Percentiles rank a stretch among this genome's conserved stretches.
Evolutionary conservation across 1,139 yeast genomes (phyloP).

Genomic region (Blastobotrys elegans): DNA sequence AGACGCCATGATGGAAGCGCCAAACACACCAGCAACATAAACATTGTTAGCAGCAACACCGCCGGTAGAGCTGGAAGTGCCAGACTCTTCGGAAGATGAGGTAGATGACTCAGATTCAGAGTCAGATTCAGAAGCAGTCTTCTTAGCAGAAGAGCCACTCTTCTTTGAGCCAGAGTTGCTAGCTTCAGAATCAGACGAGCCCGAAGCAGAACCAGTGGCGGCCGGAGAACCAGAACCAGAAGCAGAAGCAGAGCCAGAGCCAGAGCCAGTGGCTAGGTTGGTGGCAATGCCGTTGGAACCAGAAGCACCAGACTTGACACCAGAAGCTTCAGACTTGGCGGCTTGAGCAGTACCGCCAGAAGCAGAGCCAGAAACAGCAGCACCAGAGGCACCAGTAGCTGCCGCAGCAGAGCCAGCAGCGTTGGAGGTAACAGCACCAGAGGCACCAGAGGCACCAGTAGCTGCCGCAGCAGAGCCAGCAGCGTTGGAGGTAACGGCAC

Average conservation of each 20-base stretch:
- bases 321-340: neutral
- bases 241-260: no score
- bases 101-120: constrained; percentile 6
- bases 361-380: neutral
- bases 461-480: constrained; percentile 2
- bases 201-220: neutral
- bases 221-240: neutral
- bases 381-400: neutral
- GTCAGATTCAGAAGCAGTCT: neutral
- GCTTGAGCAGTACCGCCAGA: neutral
- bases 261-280: neutral
- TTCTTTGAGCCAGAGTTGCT: neutral
- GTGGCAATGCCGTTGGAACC: neutral
- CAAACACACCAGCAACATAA: constrained; percentile 1
- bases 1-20: constrained; percentile 7
- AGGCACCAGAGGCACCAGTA: neutral
- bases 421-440: neutral
- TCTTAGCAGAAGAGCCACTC: neutral
- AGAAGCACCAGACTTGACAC: neutral
- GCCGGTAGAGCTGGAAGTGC: constrained; percentile 4
- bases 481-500: neutral
- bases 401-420: constrained; percentile 1
- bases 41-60: constrained; percentile 1
- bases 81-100: neutral
- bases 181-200: neutral